Conservation (phyloP, 306 rosid genomes). For the Calophaca sinica region DNA sequence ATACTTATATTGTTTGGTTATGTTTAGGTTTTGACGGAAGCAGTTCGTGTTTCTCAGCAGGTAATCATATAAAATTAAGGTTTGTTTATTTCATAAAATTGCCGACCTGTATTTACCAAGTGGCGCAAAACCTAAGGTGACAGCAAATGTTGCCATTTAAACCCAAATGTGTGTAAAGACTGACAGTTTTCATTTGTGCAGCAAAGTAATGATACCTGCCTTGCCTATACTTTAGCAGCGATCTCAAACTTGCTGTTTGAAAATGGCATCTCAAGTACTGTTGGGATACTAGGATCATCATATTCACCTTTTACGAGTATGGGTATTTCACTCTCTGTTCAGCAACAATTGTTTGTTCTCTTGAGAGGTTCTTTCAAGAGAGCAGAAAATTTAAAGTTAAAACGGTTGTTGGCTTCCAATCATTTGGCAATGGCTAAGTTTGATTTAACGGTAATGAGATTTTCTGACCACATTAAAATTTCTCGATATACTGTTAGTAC, state of each 20-base stretch:
- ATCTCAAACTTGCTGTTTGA: constrained; percentile 93
- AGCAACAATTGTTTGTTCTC: constrained; percentile 92
- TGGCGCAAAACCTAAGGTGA: constrained; percentile 37
- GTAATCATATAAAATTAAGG: constrained; percentile 50
- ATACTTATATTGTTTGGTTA: constrained; percentile 40
- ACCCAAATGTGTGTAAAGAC: constrained; percentile 35
- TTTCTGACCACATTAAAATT: constrained; percentile 31
- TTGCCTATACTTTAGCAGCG: constrained; percentile 92
- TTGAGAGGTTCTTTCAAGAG: constrained; percentile 93
- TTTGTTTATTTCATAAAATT: constrained; percentile 22
- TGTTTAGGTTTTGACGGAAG: constrained; percentile 91
- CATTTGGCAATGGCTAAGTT: constrained; percentile 96
- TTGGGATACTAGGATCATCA: constrained; percentile 87
- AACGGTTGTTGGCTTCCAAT: constrained; percentile 88
- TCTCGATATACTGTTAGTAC: constrained; percentile 20
- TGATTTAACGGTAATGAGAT: constrained; percentile 78
- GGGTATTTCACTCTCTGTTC: constrained; percentile 87
- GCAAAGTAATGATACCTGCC: constrained; percentile 95
- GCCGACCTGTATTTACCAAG: constrained; percentile 24
- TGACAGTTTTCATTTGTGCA: constrained; percentile 60
- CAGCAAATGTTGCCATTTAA: constrained; percentile 36
- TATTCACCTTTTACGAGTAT: constrained; percentile 84
- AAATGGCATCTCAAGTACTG: constrained; percentile 90
- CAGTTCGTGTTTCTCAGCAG: constrained; percentile 94
- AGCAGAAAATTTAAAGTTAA: constrained; percentile 90